phyloP scores from a whole-genome alignment of 352 stramenopile genomes.

The Phytophthora syringae region DNA sequence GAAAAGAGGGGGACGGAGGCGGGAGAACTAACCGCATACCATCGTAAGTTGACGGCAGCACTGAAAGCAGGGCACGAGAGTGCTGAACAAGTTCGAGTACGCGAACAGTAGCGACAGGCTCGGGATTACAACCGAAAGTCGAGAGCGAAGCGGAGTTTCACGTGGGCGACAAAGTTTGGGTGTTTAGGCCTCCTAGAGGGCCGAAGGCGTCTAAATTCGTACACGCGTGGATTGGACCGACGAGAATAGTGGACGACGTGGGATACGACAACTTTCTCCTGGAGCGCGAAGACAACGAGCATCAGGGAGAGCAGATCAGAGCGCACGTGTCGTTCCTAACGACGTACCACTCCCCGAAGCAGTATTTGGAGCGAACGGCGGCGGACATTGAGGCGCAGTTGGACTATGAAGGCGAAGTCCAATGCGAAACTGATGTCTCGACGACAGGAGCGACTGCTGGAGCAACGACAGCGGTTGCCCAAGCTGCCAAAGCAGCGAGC shows the following conservation, averaged over 20 bases:
- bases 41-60: not conserved
- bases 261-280: slow-evolving; percentile 8
- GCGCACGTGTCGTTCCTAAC: slow-evolving; percentile 8
- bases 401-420: no score
- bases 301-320: not conserved
- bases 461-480: no score
- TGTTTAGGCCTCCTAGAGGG: not conserved
- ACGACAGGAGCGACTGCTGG: no score
- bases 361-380: not conserved
- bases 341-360: not conserved
- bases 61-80: not conserved
- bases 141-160: not conserved
- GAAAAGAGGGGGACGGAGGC: not conserved
- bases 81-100: not conserved
- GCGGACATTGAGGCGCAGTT: not conserved
- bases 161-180: not conserved
- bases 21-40: not conserved
- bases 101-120: not conserved
- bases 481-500: no score
- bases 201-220: slow-evolving; percentile 2
- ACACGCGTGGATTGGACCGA: slow-evolving; percentile 8
- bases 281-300: not conserved
- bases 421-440: no score
- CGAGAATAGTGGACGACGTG: not conserved
- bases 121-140: not conserved